Percentiles rank a stretch among this genome's conserved stretches.
These are phyloP conservation scores for Cladosporium halotolerans DNA, from an alignment of 2,329 filamentous ascomycete species.

Conservation along the genomic window DNA sequence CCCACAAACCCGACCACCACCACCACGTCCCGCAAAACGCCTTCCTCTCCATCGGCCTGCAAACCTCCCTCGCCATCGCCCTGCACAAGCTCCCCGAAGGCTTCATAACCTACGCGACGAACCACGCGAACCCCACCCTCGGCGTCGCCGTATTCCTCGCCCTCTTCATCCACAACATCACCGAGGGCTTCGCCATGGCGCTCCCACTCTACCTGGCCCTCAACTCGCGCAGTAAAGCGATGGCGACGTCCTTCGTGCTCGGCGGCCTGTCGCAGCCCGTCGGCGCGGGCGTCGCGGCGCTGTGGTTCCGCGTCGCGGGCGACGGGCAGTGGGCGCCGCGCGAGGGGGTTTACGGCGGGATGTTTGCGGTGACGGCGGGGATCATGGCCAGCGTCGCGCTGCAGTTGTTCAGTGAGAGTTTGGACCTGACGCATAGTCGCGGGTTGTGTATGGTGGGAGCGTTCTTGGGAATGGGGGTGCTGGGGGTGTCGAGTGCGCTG, in stretches of 20 bases:
- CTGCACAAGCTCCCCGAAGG: conserved; percentile 90
- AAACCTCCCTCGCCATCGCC: conserved; percentile 91
- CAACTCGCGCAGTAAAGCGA: conserved; percentile 70
- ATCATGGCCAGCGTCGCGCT: conserved; percentile 94
- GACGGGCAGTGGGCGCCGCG: conserved; percentile 42
- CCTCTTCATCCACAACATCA: conserved; percentile 96
- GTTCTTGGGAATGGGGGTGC: conserved; percentile 78
- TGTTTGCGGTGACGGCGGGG: conserved; percentile 85
- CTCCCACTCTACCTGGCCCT: conserved; percentile 89
- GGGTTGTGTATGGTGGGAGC: conserved; percentile 73
- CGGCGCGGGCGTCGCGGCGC: conserved; percentile 73
- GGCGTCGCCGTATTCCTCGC: conserved; percentile 92
- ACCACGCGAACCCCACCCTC: conserved; percentile 84
- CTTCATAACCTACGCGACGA: conserved; percentile 90
- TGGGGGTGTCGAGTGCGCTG: conserved; percentile 79
- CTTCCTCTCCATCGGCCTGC: conserved; percentile 89
- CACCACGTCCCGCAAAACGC: conserved; percentile 94
- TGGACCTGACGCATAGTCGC: conserved; percentile 74
- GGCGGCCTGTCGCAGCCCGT: conserved; percentile 83
- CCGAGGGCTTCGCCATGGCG: conserved; percentile 91
- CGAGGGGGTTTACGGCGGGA: conserved; percentile 61
- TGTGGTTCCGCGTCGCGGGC: conserved; percentile 72
- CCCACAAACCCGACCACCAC: conserved; percentile 53
- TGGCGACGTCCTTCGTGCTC: conserved; percentile 74
- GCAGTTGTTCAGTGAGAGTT: conserved; percentile 78